phyloP scores from a whole-genome alignment of 768 basidiomycete species.

The Russula compacta region DNA sequence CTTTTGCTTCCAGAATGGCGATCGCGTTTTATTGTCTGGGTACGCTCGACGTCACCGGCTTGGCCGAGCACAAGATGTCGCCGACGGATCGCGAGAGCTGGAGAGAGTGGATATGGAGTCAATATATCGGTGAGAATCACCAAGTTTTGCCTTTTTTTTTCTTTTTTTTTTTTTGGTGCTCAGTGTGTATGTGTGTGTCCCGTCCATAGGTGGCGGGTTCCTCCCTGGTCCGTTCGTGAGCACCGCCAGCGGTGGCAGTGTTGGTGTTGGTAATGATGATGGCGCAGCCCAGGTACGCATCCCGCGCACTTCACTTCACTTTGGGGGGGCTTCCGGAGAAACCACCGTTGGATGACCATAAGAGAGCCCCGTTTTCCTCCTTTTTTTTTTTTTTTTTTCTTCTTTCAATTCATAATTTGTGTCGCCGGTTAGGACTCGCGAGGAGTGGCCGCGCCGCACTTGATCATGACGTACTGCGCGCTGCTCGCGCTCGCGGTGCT shows the following conservation, averaged over 20 bases:
- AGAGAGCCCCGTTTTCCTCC: conserved; percentile 16
- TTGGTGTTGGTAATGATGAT: conserved; percentile 10
- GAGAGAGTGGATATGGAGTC: conserved; percentile 83
- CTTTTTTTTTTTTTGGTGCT: background rate
- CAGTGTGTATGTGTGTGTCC: too few species aligned
- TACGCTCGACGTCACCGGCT: conserved; percentile 65
- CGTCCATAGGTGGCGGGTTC: conserved; percentile 49
- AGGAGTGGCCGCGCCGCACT: conserved; percentile 54
- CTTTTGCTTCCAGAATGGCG: conserved; percentile 69
- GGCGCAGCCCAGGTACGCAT: conserved; percentile 16
- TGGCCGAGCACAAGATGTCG: conserved; percentile 37
- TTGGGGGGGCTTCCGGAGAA: too few species aligned
- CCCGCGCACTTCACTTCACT: too few species aligned
- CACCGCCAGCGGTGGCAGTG: conserved; percentile 31
- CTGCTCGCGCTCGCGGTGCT: conserved; percentile 76
- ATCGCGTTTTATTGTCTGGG: conserved; percentile 86
- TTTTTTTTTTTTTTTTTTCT: too few species aligned
- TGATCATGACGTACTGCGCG: conserved; percentile 93
- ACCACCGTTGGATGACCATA: too few species aligned
- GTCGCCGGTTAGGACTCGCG: conserved; percentile 32
- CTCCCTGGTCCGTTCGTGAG: conserved; percentile 69
- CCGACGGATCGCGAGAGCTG: conserved; percentile 51
- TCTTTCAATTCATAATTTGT: too few species aligned
- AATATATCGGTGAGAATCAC: conserved; percentile 52
- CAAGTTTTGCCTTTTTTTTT: background rate